Percentiles rank a stretch among this genome's conserved stretches.
These are phyloP conservation scores for Penicillium cosmopolitanum DNA, from an alignment of 495 filamentous ascomycete genomes.

Conservation along the genomic window DNA sequence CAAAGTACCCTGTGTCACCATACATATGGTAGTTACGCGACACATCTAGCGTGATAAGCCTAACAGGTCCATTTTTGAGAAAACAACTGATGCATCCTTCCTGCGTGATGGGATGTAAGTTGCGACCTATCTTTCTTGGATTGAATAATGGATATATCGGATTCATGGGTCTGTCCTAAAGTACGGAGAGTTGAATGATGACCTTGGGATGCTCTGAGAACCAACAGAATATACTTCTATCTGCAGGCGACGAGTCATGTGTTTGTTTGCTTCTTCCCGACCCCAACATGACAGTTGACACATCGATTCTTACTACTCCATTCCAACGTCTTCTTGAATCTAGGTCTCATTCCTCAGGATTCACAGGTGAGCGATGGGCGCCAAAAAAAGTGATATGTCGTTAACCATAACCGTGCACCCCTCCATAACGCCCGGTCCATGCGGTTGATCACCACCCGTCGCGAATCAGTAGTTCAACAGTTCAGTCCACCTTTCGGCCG, in stretches of 20 bases:
- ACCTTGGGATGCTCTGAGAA: not conserved
- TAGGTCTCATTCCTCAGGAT: not conserved
- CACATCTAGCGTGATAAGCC: not conserved
- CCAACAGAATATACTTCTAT: not conserved
- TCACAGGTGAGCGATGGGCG: not conserved
- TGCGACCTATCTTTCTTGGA: not conserved
- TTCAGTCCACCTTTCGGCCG: not conserved
- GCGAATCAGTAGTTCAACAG: not conserved
- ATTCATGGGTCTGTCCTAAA: not conserved
- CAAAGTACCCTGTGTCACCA: not conserved
- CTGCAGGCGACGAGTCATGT: not conserved
- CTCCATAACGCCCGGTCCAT: conserved; percentile 1
- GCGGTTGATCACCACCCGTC: not conserved
- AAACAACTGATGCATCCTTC: not conserved
- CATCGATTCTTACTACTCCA: not conserved
- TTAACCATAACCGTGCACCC: not conserved
- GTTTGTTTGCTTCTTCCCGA: not conserved
- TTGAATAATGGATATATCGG: not conserved
- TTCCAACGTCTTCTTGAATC: too few relatives aligned
- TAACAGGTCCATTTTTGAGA: not conserved
- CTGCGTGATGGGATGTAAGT: not conserved
- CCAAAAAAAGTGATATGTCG: not conserved
- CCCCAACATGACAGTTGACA: not conserved
- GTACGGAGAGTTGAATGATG: not conserved
- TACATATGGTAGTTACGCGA: too few relatives aligned